Conservation (phyloP, 2,329 filamentous ascomycete genomes). For the Botrytis squamosa region DNA sequence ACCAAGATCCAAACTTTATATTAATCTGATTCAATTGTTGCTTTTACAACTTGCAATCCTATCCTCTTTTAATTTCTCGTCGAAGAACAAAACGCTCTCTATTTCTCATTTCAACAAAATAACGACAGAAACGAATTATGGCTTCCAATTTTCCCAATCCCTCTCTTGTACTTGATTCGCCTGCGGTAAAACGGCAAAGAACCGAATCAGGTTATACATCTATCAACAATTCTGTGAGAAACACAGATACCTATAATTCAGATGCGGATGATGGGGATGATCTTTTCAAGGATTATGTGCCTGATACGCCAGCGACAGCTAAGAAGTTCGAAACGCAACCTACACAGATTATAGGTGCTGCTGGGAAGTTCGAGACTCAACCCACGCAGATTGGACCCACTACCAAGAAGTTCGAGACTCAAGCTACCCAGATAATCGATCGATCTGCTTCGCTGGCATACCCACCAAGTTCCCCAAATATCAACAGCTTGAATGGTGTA, state of each 20-base stretch:
- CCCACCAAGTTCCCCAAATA: conserved; percentile 30
- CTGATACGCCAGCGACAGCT: conserved; percentile 35
- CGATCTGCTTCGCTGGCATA: conserved; percentile 33
- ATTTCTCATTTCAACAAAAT: neutral
- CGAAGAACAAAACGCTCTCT: neutral
- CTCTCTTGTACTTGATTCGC: conserved; percentile 30
- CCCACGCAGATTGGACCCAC: conserved; percentile 25
- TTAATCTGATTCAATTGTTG: neutral
- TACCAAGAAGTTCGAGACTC: conserved; percentile 39
- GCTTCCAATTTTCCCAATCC: conserved; percentile 25
- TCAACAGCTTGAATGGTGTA: conserved; percentile 46
- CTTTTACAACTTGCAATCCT: neutral
- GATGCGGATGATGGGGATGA: conserved; percentile 49
- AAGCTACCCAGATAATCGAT: conserved; percentile 43
- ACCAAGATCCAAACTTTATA: neutral
- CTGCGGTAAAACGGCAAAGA: conserved; percentile 39
- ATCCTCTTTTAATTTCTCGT: neutral
- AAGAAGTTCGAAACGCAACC: conserved; percentile 42
- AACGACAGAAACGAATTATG: conserved; percentile 25
- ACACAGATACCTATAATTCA: conserved; percentile 39
- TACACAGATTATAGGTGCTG: conserved; percentile 9
- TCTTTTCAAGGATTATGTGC: conserved; percentile 46
- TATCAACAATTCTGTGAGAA: conserved; percentile 30
- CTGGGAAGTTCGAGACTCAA: conserved; percentile 43
- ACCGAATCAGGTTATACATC: conserved; percentile 37